A percentile compares a stretch with the other conserved stretches of the same genome.
These are phyloP conservation scores for Stromatinia cepivora DNA, from an alignment of 2,329 filamentous ascomycete genomes.

Conservation along the genomic window DNA sequence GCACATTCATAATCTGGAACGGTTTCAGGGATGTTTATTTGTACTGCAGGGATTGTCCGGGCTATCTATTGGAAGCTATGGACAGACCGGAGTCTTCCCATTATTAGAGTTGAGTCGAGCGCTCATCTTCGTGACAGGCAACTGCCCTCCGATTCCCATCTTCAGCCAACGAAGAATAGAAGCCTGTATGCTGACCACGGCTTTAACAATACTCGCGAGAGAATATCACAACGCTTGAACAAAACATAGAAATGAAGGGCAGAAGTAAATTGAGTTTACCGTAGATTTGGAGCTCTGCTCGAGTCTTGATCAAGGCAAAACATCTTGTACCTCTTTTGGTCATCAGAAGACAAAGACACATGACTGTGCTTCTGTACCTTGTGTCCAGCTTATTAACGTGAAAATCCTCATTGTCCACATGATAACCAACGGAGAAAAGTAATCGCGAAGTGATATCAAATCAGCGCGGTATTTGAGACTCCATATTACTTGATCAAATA, in stretches of 20 bases:
- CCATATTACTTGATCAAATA: neutral
- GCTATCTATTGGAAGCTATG: neutral
- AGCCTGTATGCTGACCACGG: neutral
- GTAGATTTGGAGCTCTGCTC: neutral
- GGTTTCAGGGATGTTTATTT: neutral
- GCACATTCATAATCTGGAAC: neutral
- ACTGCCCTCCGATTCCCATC: neutral
- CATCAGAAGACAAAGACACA: neutral
- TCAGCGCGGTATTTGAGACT: neutral
- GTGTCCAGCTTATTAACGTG: neutral
- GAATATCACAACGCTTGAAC: neutral
- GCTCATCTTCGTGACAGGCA: neutral
- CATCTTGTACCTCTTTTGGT: neutral
- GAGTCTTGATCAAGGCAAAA: neutral
- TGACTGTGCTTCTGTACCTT: neutral
- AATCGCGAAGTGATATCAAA: slow-evolving; percentile 2
- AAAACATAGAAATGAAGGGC: neutral
- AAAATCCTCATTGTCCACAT: neutral
- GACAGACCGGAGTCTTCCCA: neutral
- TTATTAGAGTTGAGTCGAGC: neutral
- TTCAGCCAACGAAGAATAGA: neutral
- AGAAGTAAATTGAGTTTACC: neutral
- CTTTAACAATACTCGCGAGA: neutral
- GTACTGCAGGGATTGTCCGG: too few species aligned
- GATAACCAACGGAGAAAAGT: slow-evolving; percentile 2